Evolutionary conservation across 495 filamentous ascomycete species (phyloP).

Genomic region (Gamarada debralockiae): DNA sequence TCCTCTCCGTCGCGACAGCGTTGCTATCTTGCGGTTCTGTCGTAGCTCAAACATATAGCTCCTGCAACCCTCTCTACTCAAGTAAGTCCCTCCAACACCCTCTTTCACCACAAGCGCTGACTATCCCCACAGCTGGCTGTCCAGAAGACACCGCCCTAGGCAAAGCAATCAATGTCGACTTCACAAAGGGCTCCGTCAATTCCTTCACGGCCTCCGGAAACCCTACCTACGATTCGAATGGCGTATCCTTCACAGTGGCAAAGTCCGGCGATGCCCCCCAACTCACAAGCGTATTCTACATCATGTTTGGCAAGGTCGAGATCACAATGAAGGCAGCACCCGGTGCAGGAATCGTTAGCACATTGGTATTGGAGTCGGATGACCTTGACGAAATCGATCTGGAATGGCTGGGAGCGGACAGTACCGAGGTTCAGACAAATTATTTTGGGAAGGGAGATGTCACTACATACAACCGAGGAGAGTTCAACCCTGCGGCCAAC

Average conservation of each 20-base stretch:
- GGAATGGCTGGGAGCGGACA: slow-evolving; percentile 53
- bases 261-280: slow-evolving; percentile 78
- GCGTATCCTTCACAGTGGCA: slow-evolving; percentile 81
- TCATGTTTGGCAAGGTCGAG: slow-evolving; percentile 63
- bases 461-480: slow-evolving; percentile 56
- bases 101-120: not conserved
- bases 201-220: slow-evolving; percentile 67
- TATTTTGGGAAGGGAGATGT: slow-evolving; percentile 77
- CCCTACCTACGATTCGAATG: slow-evolving; percentile 66
- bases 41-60: slow-evolving; percentile 64
- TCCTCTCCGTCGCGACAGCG: slow-evolving; percentile 10
- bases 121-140: slow-evolving; percentile 42
- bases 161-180: slow-evolving; percentile 73
- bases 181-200: slow-evolving; percentile 65
- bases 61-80: slow-evolving; percentile 65
- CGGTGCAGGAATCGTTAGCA: slow-evolving; percentile 63
- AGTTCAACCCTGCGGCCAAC: slow-evolving; percentile 52
- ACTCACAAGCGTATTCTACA: slow-evolving; percentile 68
- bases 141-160: slow-evolving; percentile 79
- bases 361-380: slow-evolving; percentile 70
- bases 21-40: slow-evolving; percentile 20
- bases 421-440: slow-evolving; percentile 61
- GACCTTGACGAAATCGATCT: slow-evolving; percentile 79
- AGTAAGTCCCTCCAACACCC: slow-evolving; percentile 39
- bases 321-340: slow-evolving; percentile 56